phyloP scores from a whole-genome alignment of 2,329 filamentous ascomycete species.

The Ambrosiella xylebori region DNA sequence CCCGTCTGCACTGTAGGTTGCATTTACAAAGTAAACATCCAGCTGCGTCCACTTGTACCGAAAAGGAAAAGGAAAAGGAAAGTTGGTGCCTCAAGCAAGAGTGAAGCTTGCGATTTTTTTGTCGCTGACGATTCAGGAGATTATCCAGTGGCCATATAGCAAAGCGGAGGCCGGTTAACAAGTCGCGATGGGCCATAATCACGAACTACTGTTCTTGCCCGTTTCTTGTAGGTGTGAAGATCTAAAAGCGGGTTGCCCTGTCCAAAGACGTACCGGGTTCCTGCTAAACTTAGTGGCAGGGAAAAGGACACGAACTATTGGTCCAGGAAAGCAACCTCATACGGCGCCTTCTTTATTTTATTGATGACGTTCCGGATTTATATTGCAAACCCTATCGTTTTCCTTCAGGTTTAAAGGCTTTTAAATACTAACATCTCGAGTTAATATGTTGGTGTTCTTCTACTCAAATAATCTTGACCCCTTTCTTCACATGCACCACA shows the following conservation, averaged over 20 bases:
- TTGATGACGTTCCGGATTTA: neutral
- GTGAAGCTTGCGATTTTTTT: too few species aligned
- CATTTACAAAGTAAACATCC: slow-evolving; percentile 1
- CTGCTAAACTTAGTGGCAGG: neutral
- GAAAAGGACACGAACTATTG: neutral
- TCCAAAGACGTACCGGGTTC: neutral
- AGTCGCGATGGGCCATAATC: neutral
- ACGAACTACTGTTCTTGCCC: neutral
- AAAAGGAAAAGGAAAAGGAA: neutral
- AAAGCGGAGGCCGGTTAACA: neutral
- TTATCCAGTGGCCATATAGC: too few species aligned
- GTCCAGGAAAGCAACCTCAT: neutral
- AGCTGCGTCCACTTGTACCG: neutral
- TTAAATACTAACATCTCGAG: too few species aligned
- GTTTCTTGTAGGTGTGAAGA: too few species aligned
- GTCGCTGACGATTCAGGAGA: too few species aligned
- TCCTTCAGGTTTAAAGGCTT: too few species aligned
- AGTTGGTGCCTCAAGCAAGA: too few species aligned
- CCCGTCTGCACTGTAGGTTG: neutral
- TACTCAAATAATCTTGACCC: neutral
- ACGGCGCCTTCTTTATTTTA: neutral
- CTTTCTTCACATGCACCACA: neutral
- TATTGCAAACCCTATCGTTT: neutral
- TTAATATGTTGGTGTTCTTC: too few species aligned
- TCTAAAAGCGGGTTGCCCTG: neutral